These are phyloP conservation scores for Bothriochloa decipiens DNA, from an alignment of 176 grass and related monocot species.

Conservation along the genomic window DNA sequence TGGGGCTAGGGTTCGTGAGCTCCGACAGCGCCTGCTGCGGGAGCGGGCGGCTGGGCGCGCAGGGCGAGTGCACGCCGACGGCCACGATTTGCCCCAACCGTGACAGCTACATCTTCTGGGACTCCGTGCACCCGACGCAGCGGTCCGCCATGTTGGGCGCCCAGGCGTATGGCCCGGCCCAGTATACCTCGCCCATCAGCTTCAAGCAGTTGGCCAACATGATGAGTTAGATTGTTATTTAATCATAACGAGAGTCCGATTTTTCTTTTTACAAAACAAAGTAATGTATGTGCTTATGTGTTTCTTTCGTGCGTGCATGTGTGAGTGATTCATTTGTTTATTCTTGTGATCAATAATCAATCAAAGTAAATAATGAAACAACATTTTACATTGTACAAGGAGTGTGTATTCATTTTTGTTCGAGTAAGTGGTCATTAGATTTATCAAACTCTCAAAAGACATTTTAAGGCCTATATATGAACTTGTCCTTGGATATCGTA, in stretches of 20 bases:
- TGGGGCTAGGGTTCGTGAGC: slow-evolving; percentile 4
- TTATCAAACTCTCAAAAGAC: not conserved
- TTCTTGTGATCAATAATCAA: not conserved
- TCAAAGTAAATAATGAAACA: not conserved
- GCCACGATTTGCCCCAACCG: slow-evolving; percentile 13
- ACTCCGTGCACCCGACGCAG: slow-evolving; percentile 44
- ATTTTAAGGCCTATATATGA: too few relatives aligned
- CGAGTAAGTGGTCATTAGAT: not conserved
- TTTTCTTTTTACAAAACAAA: too few relatives aligned
- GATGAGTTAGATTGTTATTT: not conserved
- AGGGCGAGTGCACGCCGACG: not conserved
- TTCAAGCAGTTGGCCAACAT: slow-evolving; percentile 32
- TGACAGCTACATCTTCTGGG: slow-evolving; percentile 42
- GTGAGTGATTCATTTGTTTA: not conserved
- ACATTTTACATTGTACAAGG: not conserved
- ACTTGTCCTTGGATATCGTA: too few relatives aligned
- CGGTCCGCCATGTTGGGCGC: not conserved
- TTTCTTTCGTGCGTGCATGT: not conserved
- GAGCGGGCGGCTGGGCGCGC: slow-evolving; percentile 21
- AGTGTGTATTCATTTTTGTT: not conserved
- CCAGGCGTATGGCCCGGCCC: not conserved
- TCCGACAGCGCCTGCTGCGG: slow-evolving; percentile 48
- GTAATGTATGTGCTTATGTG: not conserved
- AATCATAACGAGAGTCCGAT: too few relatives aligned
- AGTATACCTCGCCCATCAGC: slow-evolving; percentile 17